Evolutionary conservation across 768 basidiomycete species (phyloP), one percentile per base, ranked within the genome.

Genomic region (Piloderma croceum): DNA sequence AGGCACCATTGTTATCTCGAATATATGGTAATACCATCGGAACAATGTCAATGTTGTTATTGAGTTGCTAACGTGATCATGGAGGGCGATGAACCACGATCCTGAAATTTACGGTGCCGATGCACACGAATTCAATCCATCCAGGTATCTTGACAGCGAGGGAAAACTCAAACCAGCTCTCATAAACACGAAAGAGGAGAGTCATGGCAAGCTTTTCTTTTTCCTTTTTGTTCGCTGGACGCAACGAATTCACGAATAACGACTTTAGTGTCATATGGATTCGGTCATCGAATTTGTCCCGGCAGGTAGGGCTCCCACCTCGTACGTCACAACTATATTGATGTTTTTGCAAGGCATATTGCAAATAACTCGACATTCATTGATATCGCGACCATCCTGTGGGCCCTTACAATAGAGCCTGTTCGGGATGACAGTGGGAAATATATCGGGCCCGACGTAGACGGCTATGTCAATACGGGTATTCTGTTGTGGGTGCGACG

Each of bases 311-410:
- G n/a, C n/a, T n/a, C n/a, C n/a, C n/a, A n/a, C n/a, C n/a, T n/a
- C n/a, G n/a, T n/a, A n/a, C n/a, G n/a, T n/a, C n/a, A n/a, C n/a
- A n/a, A n/a, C n/a, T n/a, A n/a, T n/a, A n/a, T n/a, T n/a, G n/a
- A n/a, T n/a, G n/a, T n/a, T n/a, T n/a, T n/a, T n/a, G n/a, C n/a
- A n/a, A n/a, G n/a, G n/a, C 51, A 61, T 38, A 43, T 65, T 15
- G 65, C 65, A 1, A 60, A 62, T 37, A 46, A 59, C 11, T 53
- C 58, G 12, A 32, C 67, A 23, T 67, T 64, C 41, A 61, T 65
- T 24, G 47, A 51, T 22, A 54, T 62, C 19, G 64, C 64, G 13
- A 42, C 47, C 23, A 39, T 59, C 5, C 49, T 68, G 27, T 56
- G 50, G 45, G 50, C 52, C 4, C 42, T 41, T 37, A 44, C 50